These are phyloP conservation scores for Xylaria bambusicola DNA, from an alignment of 495 filamentous ascomycete species.

Conservation along the genomic window DNA sequence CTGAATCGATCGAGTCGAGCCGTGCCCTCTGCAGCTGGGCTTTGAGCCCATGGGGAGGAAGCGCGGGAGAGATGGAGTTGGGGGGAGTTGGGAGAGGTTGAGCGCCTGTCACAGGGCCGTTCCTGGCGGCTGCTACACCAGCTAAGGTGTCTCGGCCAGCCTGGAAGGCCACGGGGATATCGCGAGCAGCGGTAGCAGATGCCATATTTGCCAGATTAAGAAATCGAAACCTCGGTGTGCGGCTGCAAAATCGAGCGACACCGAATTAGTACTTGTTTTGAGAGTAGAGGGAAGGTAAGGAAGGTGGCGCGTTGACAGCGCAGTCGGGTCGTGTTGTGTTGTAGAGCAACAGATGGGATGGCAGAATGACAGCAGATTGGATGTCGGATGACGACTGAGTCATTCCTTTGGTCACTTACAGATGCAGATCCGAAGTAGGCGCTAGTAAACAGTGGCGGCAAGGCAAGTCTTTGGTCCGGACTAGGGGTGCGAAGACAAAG, in stretches of 20 bases:
- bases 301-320: constrained; percentile 11
- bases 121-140: constrained; percentile 58
- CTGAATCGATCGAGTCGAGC: constrained; percentile 76
- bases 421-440: constrained; percentile 36
- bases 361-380: background rate
- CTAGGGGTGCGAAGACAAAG: constrained; percentile 37
- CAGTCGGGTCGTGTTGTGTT: constrained; percentile 1
- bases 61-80: constrained; percentile 90
- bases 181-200: constrained; percentile 60
- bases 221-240: constrained; percentile 49
- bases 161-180: constrained; percentile 68
- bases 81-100: constrained; percentile 84
- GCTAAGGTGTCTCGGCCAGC: constrained; percentile 62
- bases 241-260: constrained; percentile 40
- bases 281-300: constrained; percentile 5
- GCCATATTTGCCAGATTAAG: constrained; percentile 62
- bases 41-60: constrained; percentile 78
- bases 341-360: background rate
- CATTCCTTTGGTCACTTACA: constrained; percentile 31
- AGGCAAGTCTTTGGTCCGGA: constrained; percentile 39
- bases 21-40: constrained; percentile 59
- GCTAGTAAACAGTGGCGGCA: constrained; percentile 37
- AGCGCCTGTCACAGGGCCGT: constrained; percentile 57
- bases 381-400: constrained; percentile 35
- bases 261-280: constrained; percentile 18